Evolutionary conservation across 225 moss, liverwort and hornwort genomes (phyloP).

Genomic region (Antitrichia curtipendula): DNA sequence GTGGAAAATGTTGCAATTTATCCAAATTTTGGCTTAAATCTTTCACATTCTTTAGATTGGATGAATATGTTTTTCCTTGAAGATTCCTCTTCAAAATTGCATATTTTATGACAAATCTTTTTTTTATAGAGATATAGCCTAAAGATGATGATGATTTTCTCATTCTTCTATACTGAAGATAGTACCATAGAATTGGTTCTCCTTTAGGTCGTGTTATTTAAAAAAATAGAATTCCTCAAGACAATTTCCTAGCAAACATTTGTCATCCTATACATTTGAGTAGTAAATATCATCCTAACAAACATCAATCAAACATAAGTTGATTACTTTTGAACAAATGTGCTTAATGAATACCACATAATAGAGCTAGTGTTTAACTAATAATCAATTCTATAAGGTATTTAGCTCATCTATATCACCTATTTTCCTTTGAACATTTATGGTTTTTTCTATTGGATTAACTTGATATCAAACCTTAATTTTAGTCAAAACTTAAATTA

Average conservation of each 20-base stretch:
- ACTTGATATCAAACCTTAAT: no score
- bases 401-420: no score
- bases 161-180: not conserved
- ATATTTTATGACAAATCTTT: not conserved
- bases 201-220: not conserved
- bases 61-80: no score
- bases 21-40: not conserved
- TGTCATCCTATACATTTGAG: not conserved
- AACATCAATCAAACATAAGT: not conserved
- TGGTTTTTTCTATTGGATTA: no score
- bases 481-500: not conserved
- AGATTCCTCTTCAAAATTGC: not conserved
- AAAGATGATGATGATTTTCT: not conserved
- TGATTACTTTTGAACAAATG: not conserved
- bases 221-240: not conserved
- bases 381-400: no score
- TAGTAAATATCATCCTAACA: not conserved
- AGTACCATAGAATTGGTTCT: not conserved
- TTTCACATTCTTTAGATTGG: fast-evolving
- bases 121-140: not conserved
- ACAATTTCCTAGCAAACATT: not conserved
- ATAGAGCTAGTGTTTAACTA: not conserved
- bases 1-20: not conserved
- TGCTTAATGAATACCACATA: not conserved
- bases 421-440: not conserved